A percentile compares a stretch with the other conserved stretches of the same genome.
Evolutionary conservation across 2,329 filamentous ascomycete genomes (phyloP).

Genomic region (Exophiala aquamarina): DNA sequence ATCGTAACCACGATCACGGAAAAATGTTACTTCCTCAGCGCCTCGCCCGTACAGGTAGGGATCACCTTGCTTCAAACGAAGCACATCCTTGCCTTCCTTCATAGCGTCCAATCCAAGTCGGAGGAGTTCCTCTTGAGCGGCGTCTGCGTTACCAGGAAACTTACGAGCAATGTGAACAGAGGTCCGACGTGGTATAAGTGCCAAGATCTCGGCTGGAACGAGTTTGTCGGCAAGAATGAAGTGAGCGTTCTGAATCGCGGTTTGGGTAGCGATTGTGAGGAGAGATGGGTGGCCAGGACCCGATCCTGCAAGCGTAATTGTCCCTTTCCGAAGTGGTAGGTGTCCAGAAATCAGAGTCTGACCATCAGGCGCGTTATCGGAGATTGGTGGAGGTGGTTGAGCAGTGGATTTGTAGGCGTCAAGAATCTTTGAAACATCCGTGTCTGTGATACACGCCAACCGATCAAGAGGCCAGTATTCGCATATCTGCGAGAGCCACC

Average conservation of each 20-base stretch:
- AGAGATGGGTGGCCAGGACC: constrained; percentile 92
- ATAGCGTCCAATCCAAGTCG: constrained; percentile 71
- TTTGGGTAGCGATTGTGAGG: constrained; percentile 65
- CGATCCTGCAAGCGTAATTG: constrained; percentile 84
- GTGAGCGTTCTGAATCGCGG: constrained; percentile 48
- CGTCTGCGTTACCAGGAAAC: constrained; percentile 95
- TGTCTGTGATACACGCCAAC: constrained; percentile 75
- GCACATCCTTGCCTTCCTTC: constrained; percentile 70
- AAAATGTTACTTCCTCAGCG: constrained; percentile 87
- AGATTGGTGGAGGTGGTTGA: constrained; percentile 26
- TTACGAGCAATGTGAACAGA: constrained; percentile 91
- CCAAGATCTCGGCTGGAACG: constrained; percentile 74
- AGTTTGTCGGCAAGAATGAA: constrained; percentile 56
- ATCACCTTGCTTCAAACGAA: constrained; percentile 93
- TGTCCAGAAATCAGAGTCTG: constrained; percentile 15
- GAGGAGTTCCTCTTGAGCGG: constrained; percentile 86
- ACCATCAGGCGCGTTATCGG: constrained; percentile 31
- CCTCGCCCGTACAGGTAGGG: constrained; percentile 95
- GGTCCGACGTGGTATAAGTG: constrained; percentile 85
- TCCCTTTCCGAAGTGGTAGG: constrained; percentile 50
- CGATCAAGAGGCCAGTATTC: constrained; percentile 95
- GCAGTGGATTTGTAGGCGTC: constrained; percentile 59
- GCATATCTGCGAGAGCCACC: constrained; percentile 94
- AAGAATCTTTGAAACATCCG: constrained; percentile 76
- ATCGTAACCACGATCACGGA: constrained; percentile 68